Conservation (phyloP, 176 grass and related monocot species). For the Calamus simplicifolius region DNA sequence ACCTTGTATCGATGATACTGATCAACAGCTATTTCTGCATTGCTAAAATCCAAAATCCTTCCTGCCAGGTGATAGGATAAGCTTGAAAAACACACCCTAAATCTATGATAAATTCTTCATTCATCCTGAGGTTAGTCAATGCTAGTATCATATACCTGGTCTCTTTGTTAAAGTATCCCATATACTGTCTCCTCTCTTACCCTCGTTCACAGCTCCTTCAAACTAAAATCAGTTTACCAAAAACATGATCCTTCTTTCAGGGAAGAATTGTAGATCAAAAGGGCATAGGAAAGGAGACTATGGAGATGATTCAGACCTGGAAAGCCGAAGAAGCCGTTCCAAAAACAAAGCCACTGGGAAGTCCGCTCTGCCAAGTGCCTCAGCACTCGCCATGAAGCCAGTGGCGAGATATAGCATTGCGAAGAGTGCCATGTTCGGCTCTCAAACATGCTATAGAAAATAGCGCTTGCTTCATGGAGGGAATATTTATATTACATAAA, state of each 20-base stretch:
- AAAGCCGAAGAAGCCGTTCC: conserved; percentile 94
- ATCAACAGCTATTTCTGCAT: conserved; percentile 89
- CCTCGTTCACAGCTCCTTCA: conserved; percentile 85
- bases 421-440: conserved; percentile 36
- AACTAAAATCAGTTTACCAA: conserved; percentile 37
- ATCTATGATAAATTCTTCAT: too few relatives aligned
- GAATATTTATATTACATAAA: too few relatives aligned
- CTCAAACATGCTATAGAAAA: conserved; percentile 12
- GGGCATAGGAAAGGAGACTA: not conserved
- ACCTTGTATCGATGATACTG: conserved; percentile 97
- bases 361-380: conserved; percentile 64
- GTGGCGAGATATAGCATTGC: conserved; percentile 35
- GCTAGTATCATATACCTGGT: conserved; percentile 35
- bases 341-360: conserved; percentile 79
- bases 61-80: conserved; percentile 24
- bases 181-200: conserved; percentile 71
- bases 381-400: conserved; percentile 31
- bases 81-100: too few relatives aligned
- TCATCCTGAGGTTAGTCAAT: not conserved
- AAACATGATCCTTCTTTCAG: not conserved
- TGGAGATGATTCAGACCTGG: conserved; percentile 32
- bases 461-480: too few relatives aligned
- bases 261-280: too few relatives aligned
- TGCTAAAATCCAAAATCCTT: conserved; percentile 88
- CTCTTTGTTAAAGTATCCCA: conserved; percentile 73